Conservation (phyloP, 1,139 yeast genomes). For the Suhomyces bolitotheri region DNA sequence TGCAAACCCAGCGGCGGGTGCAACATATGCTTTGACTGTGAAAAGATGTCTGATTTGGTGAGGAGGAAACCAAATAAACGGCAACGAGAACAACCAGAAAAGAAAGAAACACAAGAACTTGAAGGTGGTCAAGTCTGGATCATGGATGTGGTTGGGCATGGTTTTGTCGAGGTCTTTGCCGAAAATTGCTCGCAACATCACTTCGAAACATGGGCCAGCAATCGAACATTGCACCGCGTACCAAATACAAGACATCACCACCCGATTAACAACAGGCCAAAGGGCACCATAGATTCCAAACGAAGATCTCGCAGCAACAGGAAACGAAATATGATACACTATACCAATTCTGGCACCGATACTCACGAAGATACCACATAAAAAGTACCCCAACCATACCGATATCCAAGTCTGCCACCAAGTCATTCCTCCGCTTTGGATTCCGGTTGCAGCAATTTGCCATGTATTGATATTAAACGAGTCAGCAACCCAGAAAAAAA, state of each 20-base stretch:
- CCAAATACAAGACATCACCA: constrained; percentile 83
- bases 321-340: constrained; percentile 74
- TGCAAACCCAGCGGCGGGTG: constrained; percentile 78
- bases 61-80: constrained; percentile 79
- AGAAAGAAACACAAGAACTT: constrained; percentile 72
- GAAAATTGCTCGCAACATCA: constrained; percentile 68
- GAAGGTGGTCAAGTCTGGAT: constrained; percentile 62
- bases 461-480: constrained; percentile 86
- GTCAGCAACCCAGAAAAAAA: constrained; percentile 83
- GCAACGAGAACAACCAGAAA: constrained; percentile 75
- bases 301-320: constrained; percentile 69
- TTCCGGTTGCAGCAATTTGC: constrained; percentile 87
- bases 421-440: constrained; percentile 63
- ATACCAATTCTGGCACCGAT: constrained; percentile 72
- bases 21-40: constrained; percentile 72
- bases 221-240: constrained; percentile 80
- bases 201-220: constrained; percentile 78
- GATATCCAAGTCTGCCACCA: constrained; percentile 93
- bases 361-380: constrained; percentile 63
- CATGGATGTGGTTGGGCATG: constrained; percentile 53
- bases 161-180: constrained; percentile 54
- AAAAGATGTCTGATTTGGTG: constrained; percentile 79
- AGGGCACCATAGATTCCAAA: constrained; percentile 78
- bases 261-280: constrained; percentile 81
- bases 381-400: constrained; percentile 71